These are phyloP conservation scores for Atalantia buxifolia DNA, from an alignment of 345 rosid genomes.

Conservation along the genomic window DNA sequence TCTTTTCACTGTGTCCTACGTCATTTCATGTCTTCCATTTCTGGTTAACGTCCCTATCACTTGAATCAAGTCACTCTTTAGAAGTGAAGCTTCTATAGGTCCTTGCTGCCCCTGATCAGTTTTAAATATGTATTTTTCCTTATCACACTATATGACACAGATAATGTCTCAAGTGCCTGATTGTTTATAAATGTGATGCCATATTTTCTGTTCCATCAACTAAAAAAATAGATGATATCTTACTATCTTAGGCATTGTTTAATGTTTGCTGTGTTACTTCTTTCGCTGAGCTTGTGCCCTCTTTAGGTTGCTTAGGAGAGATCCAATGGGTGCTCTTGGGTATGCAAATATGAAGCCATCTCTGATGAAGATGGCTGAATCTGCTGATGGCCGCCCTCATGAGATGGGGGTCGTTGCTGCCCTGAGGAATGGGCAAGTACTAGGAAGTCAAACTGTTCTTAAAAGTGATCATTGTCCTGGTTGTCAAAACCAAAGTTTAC, in stretches of 20 bases:
- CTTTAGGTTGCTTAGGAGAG: slow-evolving; percentile 86
- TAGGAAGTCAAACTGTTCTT: slow-evolving; percentile 94
- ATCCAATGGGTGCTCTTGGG: slow-evolving; percentile 99
- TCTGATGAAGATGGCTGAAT: slow-evolving; percentile 66
- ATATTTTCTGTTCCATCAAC: neutral
- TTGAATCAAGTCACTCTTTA: neutral
- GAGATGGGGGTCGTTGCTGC: slow-evolving; percentile 94
- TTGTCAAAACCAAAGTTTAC: slow-evolving; percentile 70
- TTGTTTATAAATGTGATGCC: neutral
- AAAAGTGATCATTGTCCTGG: slow-evolving; percentile 99
- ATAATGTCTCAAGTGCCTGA: neutral
- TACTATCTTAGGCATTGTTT: neutral
- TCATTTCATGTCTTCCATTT: neutral
- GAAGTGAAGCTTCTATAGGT: neutral
- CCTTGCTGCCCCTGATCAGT: neutral
- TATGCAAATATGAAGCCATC: slow-evolving; percentile 70
- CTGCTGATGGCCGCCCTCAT: slow-evolving; percentile 81
- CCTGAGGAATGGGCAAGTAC: slow-evolving; percentile 85
- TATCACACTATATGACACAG: neutral
- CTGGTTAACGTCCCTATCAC: too few relatives aligned
- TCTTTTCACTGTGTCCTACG: neutral
- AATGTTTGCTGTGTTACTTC: slow-evolving; percentile 1
- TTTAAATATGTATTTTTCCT: neutral
- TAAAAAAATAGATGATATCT: neutral
- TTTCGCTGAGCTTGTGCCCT: slow-evolving; percentile 14